Evolutionary conservation across 23 red algal species (phyloP), one percentile per base, ranked within the genome.

Genomic region (Agarophyton chilense): DNA sequence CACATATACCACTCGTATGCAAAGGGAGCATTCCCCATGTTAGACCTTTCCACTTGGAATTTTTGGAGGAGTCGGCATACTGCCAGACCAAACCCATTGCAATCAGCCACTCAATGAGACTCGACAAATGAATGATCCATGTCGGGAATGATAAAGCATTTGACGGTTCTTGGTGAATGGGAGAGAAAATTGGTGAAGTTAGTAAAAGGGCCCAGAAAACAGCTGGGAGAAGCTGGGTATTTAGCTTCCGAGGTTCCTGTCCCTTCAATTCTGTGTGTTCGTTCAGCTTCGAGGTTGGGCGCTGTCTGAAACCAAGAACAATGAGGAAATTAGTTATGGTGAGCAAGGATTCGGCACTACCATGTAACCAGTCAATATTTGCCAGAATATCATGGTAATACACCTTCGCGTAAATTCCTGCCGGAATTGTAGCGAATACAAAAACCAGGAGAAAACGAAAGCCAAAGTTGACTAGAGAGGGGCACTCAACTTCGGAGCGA

Each of bases 351-450:
- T 98, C 95, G 25, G 95, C 95, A 46, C 72, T 81, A 2, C 95
- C 95, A 77, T 98, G 95, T 34, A 98, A 67, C 75, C 85, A 98
- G 74, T 98, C 95, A 76, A 98, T 82, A 70, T 98, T 98, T 50
- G 95, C 95, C 4, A 98, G 85, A 39, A 94, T 94, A 46, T 94
- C 95, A 42, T 88, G 55, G 38, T 94, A 94, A 41, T 79, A 53
- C 11, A 52, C 44, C 47, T 94, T 92, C 12, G 95, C 95, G 57
- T 90, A 86, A 14, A 98, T 93, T 28, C 95, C 95, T 17, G 95
- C 90, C 21, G 91, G 84, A 50, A 98, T 98, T 1, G 95, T 98
- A 22, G 78, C 95, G 25, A 75, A 61, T 10, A 98, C 95, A 68
- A 98, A 98, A 33, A 98, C 95, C 21, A 98, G 72, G 49, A 98